phyloP scores from a whole-genome alignment of 2,329 filamentous ascomycete species.

The Penicillium sp. region DNA sequence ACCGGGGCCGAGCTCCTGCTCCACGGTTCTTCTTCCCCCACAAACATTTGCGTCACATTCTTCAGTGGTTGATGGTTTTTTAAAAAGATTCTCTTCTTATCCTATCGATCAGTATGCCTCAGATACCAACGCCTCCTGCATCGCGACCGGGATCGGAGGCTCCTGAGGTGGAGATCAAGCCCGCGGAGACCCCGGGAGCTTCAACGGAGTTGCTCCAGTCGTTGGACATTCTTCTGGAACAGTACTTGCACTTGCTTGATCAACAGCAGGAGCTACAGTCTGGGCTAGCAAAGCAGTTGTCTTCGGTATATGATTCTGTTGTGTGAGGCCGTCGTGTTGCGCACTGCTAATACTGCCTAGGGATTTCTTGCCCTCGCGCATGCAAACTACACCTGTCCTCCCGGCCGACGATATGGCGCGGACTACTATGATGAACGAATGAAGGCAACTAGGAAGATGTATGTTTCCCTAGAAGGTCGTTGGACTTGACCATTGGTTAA shows the following conservation, averaged over 20 bases:
- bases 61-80: not conserved
- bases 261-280: constrained; percentile 42
- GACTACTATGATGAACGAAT: constrained; percentile 54
- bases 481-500: constrained; percentile 2
- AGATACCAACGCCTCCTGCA: constrained; percentile 36
- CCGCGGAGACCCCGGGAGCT: constrained; percentile 16
- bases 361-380: constrained; percentile 51
- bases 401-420: constrained; percentile 47
- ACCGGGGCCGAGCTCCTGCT: constrained; percentile 32
- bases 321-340: not conserved
- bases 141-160: constrained; percentile 32
- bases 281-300: constrained; percentile 37
- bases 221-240: constrained; percentile 43
- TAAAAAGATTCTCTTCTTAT: not conserved
- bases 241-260: constrained; percentile 46
- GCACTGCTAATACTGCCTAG: constrained; percentile 24
- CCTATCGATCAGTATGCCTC: constrained; percentile 26
- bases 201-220: constrained; percentile 30
- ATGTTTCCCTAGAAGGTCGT: not conserved
- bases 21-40: constrained; percentile 3
- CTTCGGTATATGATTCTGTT: constrained; percentile 35
- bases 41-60: not conserved
- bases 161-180: constrained; percentile 18
- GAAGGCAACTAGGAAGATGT: constrained; percentile 48
- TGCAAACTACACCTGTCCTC: constrained; percentile 49